Conservation (phyloP, 2,329 filamentous ascomycete species). For the Verticillium dahliae region DNA sequence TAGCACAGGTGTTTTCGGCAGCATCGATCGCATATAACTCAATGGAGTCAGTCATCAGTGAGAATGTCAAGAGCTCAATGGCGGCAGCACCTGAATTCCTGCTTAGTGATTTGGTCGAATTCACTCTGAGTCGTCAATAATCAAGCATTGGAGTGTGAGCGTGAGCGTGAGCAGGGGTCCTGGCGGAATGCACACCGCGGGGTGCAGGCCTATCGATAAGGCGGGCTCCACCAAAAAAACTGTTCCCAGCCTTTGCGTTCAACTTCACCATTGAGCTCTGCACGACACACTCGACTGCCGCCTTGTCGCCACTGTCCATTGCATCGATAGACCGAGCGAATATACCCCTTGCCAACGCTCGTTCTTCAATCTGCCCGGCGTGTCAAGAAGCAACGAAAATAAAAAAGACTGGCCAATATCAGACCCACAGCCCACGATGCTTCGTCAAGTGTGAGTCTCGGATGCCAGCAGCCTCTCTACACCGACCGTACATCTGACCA, state of each 20-base stretch:
- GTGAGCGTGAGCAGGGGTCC: not conserved
- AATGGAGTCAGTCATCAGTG: not conserved
- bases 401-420: not conserved
- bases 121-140: not conserved
- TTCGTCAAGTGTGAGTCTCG: slow-evolving; percentile 39
- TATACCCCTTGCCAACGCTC: not conserved
- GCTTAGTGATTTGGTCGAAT: no score
- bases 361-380: not conserved
- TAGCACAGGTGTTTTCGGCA: not conserved
- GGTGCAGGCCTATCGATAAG: slow-evolving; percentile 5
- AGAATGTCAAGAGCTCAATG: not conserved
- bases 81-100: no score
- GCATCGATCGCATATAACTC: not conserved
- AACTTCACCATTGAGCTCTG: not conserved
- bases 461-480: not conserved
- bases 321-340: not conserved
- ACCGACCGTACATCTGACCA: not conserved
- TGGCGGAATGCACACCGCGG: not conserved
- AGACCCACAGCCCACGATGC: slow-evolving; percentile 23
- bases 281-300: not conserved
- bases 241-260: not conserved
- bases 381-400: not conserved
- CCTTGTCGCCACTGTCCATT: not conserved
- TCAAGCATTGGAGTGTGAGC: not conserved
- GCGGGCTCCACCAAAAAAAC: not conserved